Percentiles rank a stretch among this genome's conserved stretches.
Conservation (phyloP, 495 filamentous ascomycete genomes). For the Aspergillus ostianus region DNA sequence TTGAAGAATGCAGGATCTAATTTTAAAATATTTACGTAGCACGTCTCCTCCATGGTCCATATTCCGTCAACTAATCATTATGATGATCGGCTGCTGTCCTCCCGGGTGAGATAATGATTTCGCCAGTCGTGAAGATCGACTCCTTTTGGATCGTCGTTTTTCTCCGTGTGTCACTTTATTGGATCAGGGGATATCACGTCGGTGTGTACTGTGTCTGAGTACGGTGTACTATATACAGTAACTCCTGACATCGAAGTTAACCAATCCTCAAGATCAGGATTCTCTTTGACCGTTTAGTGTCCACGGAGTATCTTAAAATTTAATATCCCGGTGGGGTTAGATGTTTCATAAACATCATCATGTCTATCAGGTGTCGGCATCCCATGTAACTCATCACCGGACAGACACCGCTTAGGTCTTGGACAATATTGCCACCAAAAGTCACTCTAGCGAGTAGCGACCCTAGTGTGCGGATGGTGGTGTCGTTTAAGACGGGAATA, state of each 20-base stretch:
- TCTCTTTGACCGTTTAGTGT: neutral
- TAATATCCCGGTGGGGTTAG: conserved; percentile 7
- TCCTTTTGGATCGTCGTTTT: neutral
- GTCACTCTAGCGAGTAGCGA: too few relatives aligned
- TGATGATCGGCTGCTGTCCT: neutral
- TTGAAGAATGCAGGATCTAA: neutral
- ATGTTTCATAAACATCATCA: conserved; percentile 8
- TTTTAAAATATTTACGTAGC: neutral
- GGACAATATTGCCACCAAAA: neutral
- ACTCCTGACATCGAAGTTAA: neutral
- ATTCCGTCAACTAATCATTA: too few relatives aligned
- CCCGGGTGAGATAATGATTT: neutral
- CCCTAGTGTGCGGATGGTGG: neutral
- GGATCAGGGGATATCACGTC: neutral
- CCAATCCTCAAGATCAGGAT: neutral
- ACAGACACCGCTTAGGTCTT: neutral
- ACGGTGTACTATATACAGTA: neutral
- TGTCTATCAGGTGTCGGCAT: neutral
- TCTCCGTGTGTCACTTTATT: neutral
- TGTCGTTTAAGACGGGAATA: neutral
- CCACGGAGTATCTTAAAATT: neutral
- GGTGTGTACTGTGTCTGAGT: neutral
- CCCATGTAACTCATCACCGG: neutral
- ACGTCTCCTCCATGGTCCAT: neutral
- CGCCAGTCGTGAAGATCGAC: neutral